Conservation (phyloP, 1,284 basidiomycete genomes). For the Agroathelia rolfsii region DNA sequence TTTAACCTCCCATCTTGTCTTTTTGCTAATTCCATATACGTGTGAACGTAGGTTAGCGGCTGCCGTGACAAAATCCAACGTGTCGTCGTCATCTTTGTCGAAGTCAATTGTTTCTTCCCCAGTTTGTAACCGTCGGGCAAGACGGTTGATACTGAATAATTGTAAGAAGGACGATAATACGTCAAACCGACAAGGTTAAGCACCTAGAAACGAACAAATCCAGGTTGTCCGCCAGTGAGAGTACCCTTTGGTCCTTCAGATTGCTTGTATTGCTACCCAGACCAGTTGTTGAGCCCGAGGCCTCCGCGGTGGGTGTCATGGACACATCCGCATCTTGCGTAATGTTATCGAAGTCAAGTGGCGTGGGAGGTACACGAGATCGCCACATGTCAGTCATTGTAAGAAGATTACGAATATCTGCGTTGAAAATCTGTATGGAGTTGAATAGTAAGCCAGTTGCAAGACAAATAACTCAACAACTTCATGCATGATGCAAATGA, state of each 20-base stretch:
- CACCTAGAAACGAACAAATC: slow-evolving; percentile 78
- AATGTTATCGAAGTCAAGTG: slow-evolving; percentile 75
- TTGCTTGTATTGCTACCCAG: slow-evolving; percentile 21
- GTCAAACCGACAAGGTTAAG: slow-evolving; percentile 5
- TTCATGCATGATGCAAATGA: background rate
- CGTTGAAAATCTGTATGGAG: slow-evolving; percentile 67
- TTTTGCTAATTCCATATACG: slow-evolving; percentile 82
- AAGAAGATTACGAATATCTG: slow-evolving; percentile 83
- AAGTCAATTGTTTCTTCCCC: slow-evolving; percentile 80
- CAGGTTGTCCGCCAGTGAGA: slow-evolving; percentile 74
- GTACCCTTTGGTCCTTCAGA: slow-evolving; percentile 73
- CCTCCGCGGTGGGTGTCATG: slow-evolving; percentile 10
- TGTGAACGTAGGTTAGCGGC: slow-evolving; percentile 87
- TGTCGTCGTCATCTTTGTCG: slow-evolving; percentile 98
- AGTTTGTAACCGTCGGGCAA: slow-evolving; percentile 64
- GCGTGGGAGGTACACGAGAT: slow-evolving; percentile 72
- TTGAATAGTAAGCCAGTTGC: slow-evolving; percentile 3
- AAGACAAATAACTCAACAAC: slow-evolving; percentile 3
- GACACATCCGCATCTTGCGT: slow-evolving; percentile 26
- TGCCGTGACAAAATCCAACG: slow-evolving; percentile 93
- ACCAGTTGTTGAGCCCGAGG: slow-evolving; percentile 11
- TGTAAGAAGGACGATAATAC: slow-evolving; percentile 6
- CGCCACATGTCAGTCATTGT: slow-evolving; percentile 99
- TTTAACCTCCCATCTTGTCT: slow-evolving; percentile 96
- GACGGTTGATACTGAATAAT: slow-evolving; percentile 54